Evolutionary conservation across 2,329 filamentous ascomycete genomes (phyloP), one percentile per base, ranked within the genome.

Genomic region (Fusarium torreyae): DNA sequence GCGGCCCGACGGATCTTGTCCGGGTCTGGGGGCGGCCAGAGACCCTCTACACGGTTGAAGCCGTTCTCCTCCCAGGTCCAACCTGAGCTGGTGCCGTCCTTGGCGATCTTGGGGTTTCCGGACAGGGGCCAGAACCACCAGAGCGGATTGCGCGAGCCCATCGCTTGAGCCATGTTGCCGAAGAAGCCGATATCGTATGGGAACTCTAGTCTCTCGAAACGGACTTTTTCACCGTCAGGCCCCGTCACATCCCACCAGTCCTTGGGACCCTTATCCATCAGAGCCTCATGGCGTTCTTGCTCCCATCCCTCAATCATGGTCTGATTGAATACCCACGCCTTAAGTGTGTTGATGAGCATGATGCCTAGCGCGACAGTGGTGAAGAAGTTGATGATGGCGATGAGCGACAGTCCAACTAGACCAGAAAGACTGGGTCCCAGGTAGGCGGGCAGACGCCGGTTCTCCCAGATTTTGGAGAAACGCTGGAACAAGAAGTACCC

Each of bases 291-390:
- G 0, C 89, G 83, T 69, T 91, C 89, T 46, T 88, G 78, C 75
- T 92, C 92, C 92, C 92, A 95, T 64, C 86, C 85, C 79, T 97
- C 93, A 73, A 97, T 96, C 77, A 92, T 93, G 24, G 92, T 95
- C 17, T 86, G 89, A 80, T 94, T 94, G 64, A 90, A 83, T 6
- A 86, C 73, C 76, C 92, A 89, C 56, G 85, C 85, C 77, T 87
- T 88, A 2, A 87, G 58, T 0, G 90, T 89, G 7, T 88, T 87
- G n/a, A 86, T 77, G 5, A 94, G 81, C 63, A 96, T 85, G 38
- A 96, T 83, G 2, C 80, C 80, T 2, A 96, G 83, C 1, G 85
- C 87, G 52, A 94, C 84, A 10, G 87, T 81, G 0, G 89, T 88
- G 34, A 90, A 76, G 46, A 85, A 84, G 73, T 88, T 88, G 15